Percentiles rank a stretch among this genome's conserved stretches.
These are phyloP conservation scores for Boletus barrowsii DNA, from an alignment of 768 basidiomycete genomes.

Conservation along the genomic window DNA sequence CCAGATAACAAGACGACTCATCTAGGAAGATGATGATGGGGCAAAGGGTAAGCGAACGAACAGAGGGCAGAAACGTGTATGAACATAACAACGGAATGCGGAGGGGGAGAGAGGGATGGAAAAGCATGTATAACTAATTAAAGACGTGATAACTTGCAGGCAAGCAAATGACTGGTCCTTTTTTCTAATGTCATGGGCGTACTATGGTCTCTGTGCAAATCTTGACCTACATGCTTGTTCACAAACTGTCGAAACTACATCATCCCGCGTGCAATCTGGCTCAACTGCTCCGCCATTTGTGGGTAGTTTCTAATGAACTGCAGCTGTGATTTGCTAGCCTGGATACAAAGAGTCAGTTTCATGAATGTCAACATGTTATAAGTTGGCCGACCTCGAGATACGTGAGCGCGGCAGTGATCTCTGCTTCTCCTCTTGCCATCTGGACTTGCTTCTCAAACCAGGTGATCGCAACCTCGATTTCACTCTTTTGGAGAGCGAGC, in stretches of 20 bases:
- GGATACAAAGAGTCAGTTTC: conserved; percentile 2
- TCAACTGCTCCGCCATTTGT: conserved; percentile 71
- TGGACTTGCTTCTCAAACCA: conserved; percentile 84
- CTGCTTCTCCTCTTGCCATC: conserved; percentile 86
- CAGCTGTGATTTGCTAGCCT: conserved; percentile 82
- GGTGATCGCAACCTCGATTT: conserved; percentile 79
- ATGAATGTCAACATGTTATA: neutral
- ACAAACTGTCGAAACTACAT: conserved; percentile 19
- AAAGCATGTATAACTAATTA: neutral
- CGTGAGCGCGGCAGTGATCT: conserved; percentile 74
- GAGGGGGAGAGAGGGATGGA: neutral
- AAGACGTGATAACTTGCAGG: conserved; percentile 10
- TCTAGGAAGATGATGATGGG: neutral
- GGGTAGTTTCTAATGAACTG: conserved; percentile 85
- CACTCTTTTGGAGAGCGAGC: conserved; percentile 85
- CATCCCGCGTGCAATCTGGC: conserved; percentile 43
- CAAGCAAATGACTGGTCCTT: too few relatives aligned
- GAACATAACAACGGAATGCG: neutral
- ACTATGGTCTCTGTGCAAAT: conserved; percentile 16
- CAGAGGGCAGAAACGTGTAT: neutral
- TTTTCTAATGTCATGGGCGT: neutral
- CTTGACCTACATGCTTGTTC: conserved; percentile 12
- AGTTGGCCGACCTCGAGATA: conserved; percentile 65
- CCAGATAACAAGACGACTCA: neutral
- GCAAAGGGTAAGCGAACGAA: neutral